Evolutionary conservation across 2,329 filamentous ascomycete genomes (phyloP), one percentile per base, ranked within the genome.

Genomic region (Ampelomyces quisqualis): DNA sequence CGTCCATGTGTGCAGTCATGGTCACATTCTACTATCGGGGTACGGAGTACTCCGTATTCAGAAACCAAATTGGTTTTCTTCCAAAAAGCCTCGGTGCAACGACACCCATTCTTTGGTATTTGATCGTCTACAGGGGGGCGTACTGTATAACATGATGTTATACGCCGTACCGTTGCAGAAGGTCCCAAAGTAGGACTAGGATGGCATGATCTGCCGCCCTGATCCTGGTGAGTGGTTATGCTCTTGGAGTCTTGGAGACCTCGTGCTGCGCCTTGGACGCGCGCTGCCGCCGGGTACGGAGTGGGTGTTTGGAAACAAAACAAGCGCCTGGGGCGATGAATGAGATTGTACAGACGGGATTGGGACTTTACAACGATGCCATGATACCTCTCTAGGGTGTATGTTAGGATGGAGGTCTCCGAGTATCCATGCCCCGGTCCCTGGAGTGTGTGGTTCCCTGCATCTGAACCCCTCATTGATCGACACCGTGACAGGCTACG

Each of bases 181-280:
- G 17, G 35, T 40, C 27, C n/a, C n/a, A n/a, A n/a, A n/a, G n/a
- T 24, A 19, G 26, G 35, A 39, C 31, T 28, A 41, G 57, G 52
- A 58, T 58, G 58, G 38, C 52, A 59, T 54, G 52, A 59, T 59
- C 57, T 39, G 30, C 51, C 40, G 43, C 51, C 48, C 49, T 54
- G 55, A 52, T 47, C 45, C 36, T 32, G 38, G 34, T 39, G 40
- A 45, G 31, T 45, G 27, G 29, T 38, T 22, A n/a, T 28, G 30
- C 15, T 34, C 30, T 27, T 36, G 37, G 37, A 28, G 26, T 28
- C 26, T 28, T 28, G 26, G 15, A 28, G 28, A 33, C 32, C 22
- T 13, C 27, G 23, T 38, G 33, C 35, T 36, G 40, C 31, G 34
- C 21, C 13, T 14, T n/a, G 33, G 33, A 27, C 34, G 30, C 34